phyloP scores from a whole-genome alignment of 1,284 basidiomycete genomes.

The Trametes polyzona region DNA sequence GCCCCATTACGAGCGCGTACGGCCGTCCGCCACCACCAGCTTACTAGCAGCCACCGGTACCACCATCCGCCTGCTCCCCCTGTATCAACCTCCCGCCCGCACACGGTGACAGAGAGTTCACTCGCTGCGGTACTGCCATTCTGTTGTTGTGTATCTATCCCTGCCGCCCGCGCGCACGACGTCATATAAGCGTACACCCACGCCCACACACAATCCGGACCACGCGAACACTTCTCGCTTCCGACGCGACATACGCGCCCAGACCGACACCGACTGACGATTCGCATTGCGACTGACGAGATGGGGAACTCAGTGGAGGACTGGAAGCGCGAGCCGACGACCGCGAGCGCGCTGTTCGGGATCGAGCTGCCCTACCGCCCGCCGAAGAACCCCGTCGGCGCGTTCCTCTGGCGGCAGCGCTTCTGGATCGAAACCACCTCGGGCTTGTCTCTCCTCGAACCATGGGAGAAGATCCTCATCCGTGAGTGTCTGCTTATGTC shows the following conservation, averaged over 20 bases:
- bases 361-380: conserved; percentile 37
- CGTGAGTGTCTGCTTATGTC: conserved; percentile 40
- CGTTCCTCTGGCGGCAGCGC: conserved; percentile 50
- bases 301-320: conserved; percentile 28
- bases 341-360: conserved; percentile 28
- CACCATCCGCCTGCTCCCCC: neutral
- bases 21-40: neutral
- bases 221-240: no score
- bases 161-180: neutral
- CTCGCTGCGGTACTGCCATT: no score
- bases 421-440: conserved; percentile 57
- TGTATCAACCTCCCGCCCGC: neutral
- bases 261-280: neutral
- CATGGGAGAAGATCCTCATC: conserved; percentile 62
- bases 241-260: neutral
- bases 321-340: conserved; percentile 32
- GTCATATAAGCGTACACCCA: neutral
- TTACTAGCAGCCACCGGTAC: neutral
- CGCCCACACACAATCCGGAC: neutral
- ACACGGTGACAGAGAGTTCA: neutral
- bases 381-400: conserved; percentile 41
- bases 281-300: neutral
- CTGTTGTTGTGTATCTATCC: no score
- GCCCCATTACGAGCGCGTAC: neutral
- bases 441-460: conserved; percentile 55